phyloP scores from a whole-genome alignment of 2,329 filamentous ascomycete genomes.

The Epichloe coenophiala region DNA sequence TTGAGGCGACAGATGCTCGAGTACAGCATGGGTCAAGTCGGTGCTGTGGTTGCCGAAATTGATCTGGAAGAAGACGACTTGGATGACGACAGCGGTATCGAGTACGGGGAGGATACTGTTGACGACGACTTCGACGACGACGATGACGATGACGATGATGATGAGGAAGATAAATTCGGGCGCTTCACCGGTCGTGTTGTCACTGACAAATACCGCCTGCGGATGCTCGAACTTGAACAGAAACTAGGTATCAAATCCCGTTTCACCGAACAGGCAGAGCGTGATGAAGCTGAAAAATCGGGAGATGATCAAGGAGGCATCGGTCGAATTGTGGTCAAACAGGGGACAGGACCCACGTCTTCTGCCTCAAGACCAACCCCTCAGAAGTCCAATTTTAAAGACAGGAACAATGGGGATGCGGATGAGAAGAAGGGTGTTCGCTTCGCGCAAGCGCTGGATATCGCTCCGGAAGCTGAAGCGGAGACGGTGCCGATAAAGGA shows the following conservation, averaged over 20 bases:
- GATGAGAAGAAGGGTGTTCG: constrained; percentile 56
- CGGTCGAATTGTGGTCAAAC: constrained; percentile 39
- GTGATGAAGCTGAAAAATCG: constrained; percentile 19
- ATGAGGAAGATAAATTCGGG: constrained; percentile 65
- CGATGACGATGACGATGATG: constrained; percentile 34
- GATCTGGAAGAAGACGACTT: constrained; percentile 59
- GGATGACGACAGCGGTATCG: constrained; percentile 39
- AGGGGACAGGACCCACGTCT: constrained; percentile 8
- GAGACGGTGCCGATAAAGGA: constrained; percentile 8
- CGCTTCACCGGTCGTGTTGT: constrained; percentile 55
- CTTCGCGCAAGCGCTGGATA: constrained; percentile 64
- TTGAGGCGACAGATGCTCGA: constrained; percentile 79
- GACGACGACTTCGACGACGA: constrained; percentile 39
- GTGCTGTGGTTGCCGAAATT: constrained; percentile 83
- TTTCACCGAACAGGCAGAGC: constrained; percentile 39
- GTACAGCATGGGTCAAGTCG: constrained; percentile 80
- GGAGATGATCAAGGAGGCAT: constrained; percentile 36
- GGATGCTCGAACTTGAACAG: constrained; percentile 78
- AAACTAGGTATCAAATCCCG: constrained; percentile 49
- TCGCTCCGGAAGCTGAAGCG: constrained; percentile 34
- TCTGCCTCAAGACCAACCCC: constrained; percentile 11
- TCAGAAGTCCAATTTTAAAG: constrained; percentile 21
- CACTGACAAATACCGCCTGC: constrained; percentile 58
- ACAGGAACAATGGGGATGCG: constrained; percentile 9
- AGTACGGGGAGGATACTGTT: constrained; percentile 35